A percentile compares a stretch with the other conserved stretches of the same genome.
phyloP scores from a whole-genome alignment of 2,329 filamentous ascomycete genomes.

The Cytospora schulzeri region DNA sequence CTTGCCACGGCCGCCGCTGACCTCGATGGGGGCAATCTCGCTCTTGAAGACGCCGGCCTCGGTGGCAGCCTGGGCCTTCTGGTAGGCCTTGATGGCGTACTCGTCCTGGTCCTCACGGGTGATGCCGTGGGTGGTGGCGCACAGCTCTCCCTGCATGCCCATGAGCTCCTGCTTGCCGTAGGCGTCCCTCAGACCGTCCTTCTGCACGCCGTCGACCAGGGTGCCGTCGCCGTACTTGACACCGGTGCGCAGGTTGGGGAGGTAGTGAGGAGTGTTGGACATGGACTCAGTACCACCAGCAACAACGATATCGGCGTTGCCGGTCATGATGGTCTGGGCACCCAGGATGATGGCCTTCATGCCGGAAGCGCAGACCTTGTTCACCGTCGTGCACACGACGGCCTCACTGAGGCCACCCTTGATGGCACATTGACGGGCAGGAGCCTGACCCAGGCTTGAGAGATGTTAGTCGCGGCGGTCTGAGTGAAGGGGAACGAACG shows the following conservation, averaged over 20 bases:
- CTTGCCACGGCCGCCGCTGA: slow-evolving; percentile 88
- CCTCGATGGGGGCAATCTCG: slow-evolving; percentile 89
- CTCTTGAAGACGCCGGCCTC: slow-evolving; percentile 77
- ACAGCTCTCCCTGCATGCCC: slow-evolving; percentile 91
- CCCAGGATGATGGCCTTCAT: slow-evolving; percentile 94
- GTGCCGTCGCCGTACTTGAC: slow-evolving; percentile 92
- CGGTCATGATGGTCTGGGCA: slow-evolving; percentile 96
- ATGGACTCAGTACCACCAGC: slow-evolving; percentile 97
- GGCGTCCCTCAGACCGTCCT: slow-evolving; percentile 92
- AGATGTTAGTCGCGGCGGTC: slow-evolving; percentile 19
- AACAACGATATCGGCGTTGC: slow-evolving; percentile 89
- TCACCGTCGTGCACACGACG: slow-evolving; percentile 87
- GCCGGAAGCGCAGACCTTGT: slow-evolving; percentile 97
- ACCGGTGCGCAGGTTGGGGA: slow-evolving; percentile 81
- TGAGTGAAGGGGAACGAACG: slow-evolving; percentile 28
- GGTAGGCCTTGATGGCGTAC: slow-evolving; percentile 93
- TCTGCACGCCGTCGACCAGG: slow-evolving; percentile 87
- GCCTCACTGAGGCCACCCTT: slow-evolving; percentile 80
- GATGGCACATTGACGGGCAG: slow-evolving; percentile 91
- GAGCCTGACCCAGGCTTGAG: slow-evolving; percentile 86
- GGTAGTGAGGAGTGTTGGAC: slow-evolving; percentile 97
- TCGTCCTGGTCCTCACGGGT: slow-evolving; percentile 86
- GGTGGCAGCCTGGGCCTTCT: slow-evolving; percentile 86
- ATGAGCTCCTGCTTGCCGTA: slow-evolving; percentile 94
- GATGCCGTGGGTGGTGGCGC: slow-evolving; percentile 80